These are phyloP conservation scores for Fusarium oxysporum DNA, from an alignment of 2,329 filamentous ascomycete species.

Conservation along the genomic window DNA sequence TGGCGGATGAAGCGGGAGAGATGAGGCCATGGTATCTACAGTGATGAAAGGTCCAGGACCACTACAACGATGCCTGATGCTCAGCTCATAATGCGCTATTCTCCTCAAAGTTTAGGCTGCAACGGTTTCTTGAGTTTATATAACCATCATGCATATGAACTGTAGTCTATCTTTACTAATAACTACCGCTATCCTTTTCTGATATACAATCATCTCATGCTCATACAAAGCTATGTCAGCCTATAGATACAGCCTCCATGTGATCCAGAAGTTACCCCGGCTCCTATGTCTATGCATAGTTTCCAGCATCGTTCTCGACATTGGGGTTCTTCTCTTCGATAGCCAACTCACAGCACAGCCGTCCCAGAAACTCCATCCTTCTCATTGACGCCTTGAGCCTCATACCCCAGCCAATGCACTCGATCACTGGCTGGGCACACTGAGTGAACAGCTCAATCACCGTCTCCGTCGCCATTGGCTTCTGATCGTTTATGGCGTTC, in stretches of 20 bases:
- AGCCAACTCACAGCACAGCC: conserved; percentile 43
- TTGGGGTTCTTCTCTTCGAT: conserved; percentile 41
- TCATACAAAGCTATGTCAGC: conserved; percentile 12
- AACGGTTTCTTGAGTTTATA: background rate
- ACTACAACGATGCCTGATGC: background rate
- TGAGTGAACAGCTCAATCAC: conserved; percentile 44
- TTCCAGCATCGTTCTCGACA: conserved; percentile 29
- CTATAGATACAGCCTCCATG: conserved; percentile 5
- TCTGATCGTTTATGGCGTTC: conserved; percentile 33
- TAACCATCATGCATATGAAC: conserved; percentile 3
- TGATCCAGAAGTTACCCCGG: background rate
- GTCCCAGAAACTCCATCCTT: conserved; percentile 40
- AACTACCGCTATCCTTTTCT: background rate
- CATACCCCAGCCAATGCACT: conserved; percentile 40
- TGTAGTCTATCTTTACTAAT: background rate
- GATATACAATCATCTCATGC: conserved; percentile 12
- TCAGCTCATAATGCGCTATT: background rate
- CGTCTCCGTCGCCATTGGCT: conserved; percentile 38
- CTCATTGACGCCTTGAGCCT: conserved; percentile 41
- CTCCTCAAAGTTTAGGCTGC: background rate
- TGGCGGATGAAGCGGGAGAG: conserved; percentile 19
- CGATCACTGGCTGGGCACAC: conserved; percentile 38
- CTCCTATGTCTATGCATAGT: conserved; percentile 29
- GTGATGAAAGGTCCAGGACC: background rate
- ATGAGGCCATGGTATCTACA: conserved; percentile 19